phyloP scores from a whole-genome alignment of 1,139 yeast genomes.

The Trichomonascaceae sp. region DNA sequence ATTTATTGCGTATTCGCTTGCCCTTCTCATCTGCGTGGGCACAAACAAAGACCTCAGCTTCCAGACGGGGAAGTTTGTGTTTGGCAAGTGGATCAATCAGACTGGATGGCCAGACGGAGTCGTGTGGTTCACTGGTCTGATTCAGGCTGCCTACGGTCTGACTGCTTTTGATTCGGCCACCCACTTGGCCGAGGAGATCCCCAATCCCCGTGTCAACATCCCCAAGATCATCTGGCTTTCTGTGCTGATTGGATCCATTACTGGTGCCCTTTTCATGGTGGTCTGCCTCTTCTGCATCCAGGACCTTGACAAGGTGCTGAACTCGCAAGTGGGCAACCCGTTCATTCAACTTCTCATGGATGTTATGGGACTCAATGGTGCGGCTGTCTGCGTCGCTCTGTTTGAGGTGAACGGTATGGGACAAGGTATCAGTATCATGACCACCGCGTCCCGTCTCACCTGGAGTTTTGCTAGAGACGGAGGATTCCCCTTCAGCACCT shows the following conservation, averaged over 20 bases:
- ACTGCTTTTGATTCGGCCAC: constrained; percentile 78
- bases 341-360: constrained; percentile 57
- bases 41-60: constrained; percentile 10
- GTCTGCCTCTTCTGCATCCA: constrained; percentile 60
- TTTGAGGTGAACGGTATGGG: constrained; percentile 12
- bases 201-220: constrained; percentile 57
- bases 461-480: constrained; percentile 78
- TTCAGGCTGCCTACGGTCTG: constrained; percentile 65
- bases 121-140: constrained; percentile 40
- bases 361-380: constrained; percentile 60
- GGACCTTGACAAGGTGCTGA: constrained; percentile 51
- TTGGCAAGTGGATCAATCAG: constrained; percentile 14
- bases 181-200: constrained; percentile 73
- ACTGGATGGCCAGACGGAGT: constrained; percentile 17
- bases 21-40: constrained; percentile 12
- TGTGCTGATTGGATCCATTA: constrained; percentile 47
- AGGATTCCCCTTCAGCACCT: constrained; percentile 52
- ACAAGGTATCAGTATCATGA: constrained; percentile 26
- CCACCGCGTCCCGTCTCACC: constrained; percentile 72
- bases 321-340: constrained; percentile 42
- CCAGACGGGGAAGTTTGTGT: constrained; percentile 13
- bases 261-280: constrained; percentile 58
- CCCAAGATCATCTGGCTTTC: constrained; percentile 63
- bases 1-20: constrained; percentile 12
- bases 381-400: constrained; percentile 10